A percentile compares a stretch with the other conserved stretches of the same genome.
Conservation (phyloP, 148 eudicot genomes). For the Persicaria tinctoria region DNA sequence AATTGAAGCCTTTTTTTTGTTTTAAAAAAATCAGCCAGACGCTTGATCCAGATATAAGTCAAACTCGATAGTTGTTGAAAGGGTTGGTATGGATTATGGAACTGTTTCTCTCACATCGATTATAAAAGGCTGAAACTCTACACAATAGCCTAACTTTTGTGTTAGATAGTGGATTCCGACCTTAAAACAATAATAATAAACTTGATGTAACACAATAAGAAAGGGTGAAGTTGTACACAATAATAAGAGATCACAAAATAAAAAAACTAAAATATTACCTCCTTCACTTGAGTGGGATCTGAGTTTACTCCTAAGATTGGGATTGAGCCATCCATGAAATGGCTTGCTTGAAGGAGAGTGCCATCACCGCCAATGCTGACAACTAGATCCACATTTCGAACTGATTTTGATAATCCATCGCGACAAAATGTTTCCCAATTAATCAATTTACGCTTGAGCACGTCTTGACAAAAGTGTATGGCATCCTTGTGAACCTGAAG, state of each 20-base stretch:
- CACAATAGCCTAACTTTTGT: no score
- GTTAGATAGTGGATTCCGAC: no score
- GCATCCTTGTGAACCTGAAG: constrained; percentile 67
- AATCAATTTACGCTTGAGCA: constrained; percentile 51
- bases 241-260: background rate
- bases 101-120: no score
- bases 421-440: constrained; percentile 53
- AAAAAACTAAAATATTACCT: constrained; percentile 30
- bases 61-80: no score
- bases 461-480: constrained; percentile 60
- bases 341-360: constrained; percentile 87
- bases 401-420: constrained; percentile 41
- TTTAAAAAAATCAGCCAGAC: background rate
- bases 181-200: no score
- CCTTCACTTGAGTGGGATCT: constrained; percentile 77
- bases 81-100: no score
- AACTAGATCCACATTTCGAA: constrained; percentile 71
- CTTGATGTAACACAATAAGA: no score
- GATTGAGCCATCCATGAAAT: constrained; percentile 65
- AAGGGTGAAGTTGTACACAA: no score
- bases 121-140: no score
- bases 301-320: constrained; percentile 92
- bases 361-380: constrained; percentile 92
- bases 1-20: background rate
- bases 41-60: background rate